Percentiles rank a stretch among this genome's conserved stretches.
phyloP scores from a whole-genome alignment of 1,284 basidiomycete genomes.

The Uromyces viciae-fabae region DNA sequence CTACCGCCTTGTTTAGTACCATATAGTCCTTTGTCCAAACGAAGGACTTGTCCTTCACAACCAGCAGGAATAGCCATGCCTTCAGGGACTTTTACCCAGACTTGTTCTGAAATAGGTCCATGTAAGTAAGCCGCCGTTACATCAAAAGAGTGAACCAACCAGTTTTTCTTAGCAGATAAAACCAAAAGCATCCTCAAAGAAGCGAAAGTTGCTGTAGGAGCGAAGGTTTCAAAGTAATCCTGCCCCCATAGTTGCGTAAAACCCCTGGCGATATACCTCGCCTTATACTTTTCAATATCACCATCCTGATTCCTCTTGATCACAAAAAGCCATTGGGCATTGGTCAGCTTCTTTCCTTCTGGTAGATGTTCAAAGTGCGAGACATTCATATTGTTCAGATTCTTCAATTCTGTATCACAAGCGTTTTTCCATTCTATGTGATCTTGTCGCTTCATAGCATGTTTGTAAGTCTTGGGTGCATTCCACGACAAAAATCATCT shows the following conservation, averaged over 20 bases:
- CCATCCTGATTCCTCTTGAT: slow-evolving; percentile 23
- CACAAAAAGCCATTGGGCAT: slow-evolving; percentile 36
- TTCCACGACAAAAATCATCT: not conserved
- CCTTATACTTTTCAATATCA: slow-evolving; percentile 10
- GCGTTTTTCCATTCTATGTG: not conserved
- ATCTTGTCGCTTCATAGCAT: not conserved
- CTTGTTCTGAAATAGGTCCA: slow-evolving; percentile 18
- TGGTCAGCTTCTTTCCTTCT: not conserved
- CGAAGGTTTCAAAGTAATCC: slow-evolving; percentile 13
- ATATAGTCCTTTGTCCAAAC: slow-evolving; percentile 19
- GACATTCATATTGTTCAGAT: not conserved
- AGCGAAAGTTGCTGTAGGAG: slow-evolving; percentile 19
- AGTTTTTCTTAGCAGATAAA: not conserved
- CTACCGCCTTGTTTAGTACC: slow-evolving; percentile 20
- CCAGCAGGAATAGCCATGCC: not conserved
- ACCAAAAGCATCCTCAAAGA: not conserved
- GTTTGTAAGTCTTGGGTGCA: too few relatives aligned
- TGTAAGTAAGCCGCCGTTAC: slow-evolving; percentile 24
- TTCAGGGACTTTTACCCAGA: not conserved
- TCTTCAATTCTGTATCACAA: not conserved
- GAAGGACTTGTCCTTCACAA: not conserved
- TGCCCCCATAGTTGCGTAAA: slow-evolving; percentile 2
- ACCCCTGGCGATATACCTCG: not conserved
- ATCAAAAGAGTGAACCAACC: slow-evolving; percentile 10
- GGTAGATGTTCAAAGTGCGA: slow-evolving; percentile 22